Percentiles rank a stretch among this genome's conserved stretches.
Evolutionary conservation across 2,329 filamentous ascomycete species (phyloP).

Genomic region (Cadophora sp.): DNA sequence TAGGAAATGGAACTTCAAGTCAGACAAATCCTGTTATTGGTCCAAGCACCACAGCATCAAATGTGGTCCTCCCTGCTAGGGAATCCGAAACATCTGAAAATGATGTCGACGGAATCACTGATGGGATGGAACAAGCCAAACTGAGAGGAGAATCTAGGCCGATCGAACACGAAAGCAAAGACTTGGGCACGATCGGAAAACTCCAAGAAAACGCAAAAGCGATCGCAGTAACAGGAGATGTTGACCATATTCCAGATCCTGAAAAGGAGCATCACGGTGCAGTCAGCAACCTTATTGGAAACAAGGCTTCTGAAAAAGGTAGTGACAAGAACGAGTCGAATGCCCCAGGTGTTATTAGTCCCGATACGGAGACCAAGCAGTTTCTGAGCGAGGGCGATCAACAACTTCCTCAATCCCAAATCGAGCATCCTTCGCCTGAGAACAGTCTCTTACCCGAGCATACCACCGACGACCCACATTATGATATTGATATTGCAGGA

Average conservation of each 20-base stretch:
- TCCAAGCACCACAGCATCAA: conserved; percentile 34
- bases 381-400: conserved; percentile 42
- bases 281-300: conserved; percentile 2
- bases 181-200: conserved; percentile 28
- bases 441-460: conserved; percentile 57
- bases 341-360: conserved; percentile 25
- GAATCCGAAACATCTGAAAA: conserved; percentile 2
- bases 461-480: conserved; percentile 65
- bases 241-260: conserved; percentile 37
- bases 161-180: conserved; percentile 29
- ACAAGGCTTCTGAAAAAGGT: conserved; percentile 6
- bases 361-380: conserved; percentile 32
- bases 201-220: conserved; percentile 37
- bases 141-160: conserved; percentile 17
- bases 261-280: conserved; percentile 2
- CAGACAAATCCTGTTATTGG: conserved; percentile 23
- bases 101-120: conserved; percentile 7
- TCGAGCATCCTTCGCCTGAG: conserved; percentile 33
- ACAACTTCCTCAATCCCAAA: conserved; percentile 32
- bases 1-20: not conserved
- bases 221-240: conserved; percentile 36
- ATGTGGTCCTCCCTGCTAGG: conserved; percentile 26
- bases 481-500: conserved; percentile 64
- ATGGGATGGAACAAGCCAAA: conserved; percentile 23
- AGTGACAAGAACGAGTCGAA: conserved; percentile 1